Conservation (phyloP, 1,139 yeast genomes). For the Saccharomyces hybrid region DNA sequence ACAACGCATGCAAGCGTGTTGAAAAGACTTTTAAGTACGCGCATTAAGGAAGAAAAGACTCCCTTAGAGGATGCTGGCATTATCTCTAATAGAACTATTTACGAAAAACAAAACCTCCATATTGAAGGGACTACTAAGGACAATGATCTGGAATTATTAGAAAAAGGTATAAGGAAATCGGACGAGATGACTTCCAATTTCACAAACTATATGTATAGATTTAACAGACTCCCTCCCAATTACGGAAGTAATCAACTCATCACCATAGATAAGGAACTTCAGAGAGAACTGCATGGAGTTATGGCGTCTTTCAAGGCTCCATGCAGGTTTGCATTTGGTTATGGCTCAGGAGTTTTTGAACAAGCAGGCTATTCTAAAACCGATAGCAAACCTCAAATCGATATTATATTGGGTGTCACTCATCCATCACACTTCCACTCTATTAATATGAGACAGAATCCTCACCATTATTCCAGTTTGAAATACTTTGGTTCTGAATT, state of each 20-base stretch:
- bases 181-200: conserved; percentile 34
- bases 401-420: conserved; percentile 77
- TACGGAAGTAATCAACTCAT: conserved; percentile 56
- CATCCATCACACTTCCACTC: conserved; percentile 71
- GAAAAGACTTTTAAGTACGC: neutral
- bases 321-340: conserved; percentile 72
- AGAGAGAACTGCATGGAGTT: conserved; percentile 44
- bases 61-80: neutral
- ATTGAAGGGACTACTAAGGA: conserved; percentile 1
- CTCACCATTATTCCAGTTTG: conserved; percentile 69
- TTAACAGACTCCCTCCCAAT: conserved; percentile 44
- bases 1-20: neutral
- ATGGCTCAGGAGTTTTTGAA: conserved; percentile 89
- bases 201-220: conserved; percentile 36
- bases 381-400: conserved; percentile 59
- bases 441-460: conserved; percentile 55
- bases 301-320: conserved; percentile 56
- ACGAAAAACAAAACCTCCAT: neutral
- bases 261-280: conserved; percentile 39
- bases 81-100: neutral
- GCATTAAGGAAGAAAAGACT: neutral
- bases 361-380: conserved; percentile 51
- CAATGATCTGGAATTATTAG: conserved; percentile 27
- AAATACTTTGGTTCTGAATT: conserved; percentile 52
- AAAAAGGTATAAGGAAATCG: conserved; percentile 31